Conservation (phyloP, 352 stramenopile species). For the Globisporangium cystogenes region DNA sequence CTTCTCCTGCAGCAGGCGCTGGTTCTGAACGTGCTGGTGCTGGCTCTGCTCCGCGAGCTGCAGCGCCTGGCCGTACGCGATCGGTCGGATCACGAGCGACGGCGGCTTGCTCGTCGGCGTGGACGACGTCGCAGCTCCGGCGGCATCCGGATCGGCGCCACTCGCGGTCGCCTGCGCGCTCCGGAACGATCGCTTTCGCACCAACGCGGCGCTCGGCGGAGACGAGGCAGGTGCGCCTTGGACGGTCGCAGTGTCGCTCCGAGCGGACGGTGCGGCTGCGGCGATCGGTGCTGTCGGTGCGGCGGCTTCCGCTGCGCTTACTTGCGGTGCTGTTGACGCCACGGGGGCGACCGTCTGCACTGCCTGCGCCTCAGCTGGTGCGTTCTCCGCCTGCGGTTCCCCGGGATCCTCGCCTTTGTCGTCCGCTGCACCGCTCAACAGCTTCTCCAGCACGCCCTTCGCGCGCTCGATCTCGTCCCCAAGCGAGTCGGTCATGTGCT, state of each 20-base stretch:
- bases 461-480: conserved; percentile 45
- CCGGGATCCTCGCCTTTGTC: background rate
- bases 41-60: conserved; percentile 63
- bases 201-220: background rate
- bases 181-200: conserved; percentile 1
- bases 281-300: background rate
- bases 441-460: conserved; percentile 32
- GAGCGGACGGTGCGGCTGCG: background rate
- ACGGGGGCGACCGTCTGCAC: background rate
- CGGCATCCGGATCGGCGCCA: background rate
- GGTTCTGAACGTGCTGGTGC: conserved; percentile 43
- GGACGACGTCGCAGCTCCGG: background rate
- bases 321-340: background rate
- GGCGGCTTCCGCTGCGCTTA: background rate
- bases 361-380: background rate
- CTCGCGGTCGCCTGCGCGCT: background rate
- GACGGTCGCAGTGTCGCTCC: background rate
- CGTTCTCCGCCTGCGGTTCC: background rate
- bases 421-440: conserved; percentile 13
- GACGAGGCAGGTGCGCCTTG: background rate
- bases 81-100: conserved; percentile 61
- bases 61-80: conserved; percentile 65
- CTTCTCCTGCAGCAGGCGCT: conserved; percentile 60
- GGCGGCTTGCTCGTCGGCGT: conserved; percentile 16
- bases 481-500: conserved; percentile 71